Percentiles rank a stretch among this genome's conserved stretches.
Conservation (phyloP, 768 basidiomycete genomes). For the Termitomyces sp. region DNA sequence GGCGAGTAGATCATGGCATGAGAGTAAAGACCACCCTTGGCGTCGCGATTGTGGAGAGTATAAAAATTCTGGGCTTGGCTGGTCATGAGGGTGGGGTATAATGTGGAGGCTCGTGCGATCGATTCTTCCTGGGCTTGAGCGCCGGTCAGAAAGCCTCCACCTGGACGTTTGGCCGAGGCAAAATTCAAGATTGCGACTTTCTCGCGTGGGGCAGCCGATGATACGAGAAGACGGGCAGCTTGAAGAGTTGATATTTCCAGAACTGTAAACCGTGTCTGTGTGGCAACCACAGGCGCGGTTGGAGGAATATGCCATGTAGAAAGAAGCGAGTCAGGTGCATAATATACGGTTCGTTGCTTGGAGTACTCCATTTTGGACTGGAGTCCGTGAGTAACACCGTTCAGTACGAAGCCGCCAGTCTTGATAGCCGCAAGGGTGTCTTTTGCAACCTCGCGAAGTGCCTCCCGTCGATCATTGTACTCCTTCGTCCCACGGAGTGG, state of each 20-base stretch:
- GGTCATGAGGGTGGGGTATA: constrained; percentile 60
- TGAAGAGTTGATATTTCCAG: constrained; percentile 62
- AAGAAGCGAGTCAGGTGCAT: constrained; percentile 41
- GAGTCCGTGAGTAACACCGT: constrained; percentile 26
- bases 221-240: constrained; percentile 42
- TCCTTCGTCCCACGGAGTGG: constrained; percentile 8
- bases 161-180: constrained; percentile 69
- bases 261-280: constrained; percentile 36
- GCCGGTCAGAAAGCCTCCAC: constrained; percentile 71
- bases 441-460: constrained; percentile 41
- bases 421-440: constrained; percentile 46
- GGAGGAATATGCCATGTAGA: constrained; percentile 40
- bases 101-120: constrained; percentile 69
- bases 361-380: constrained; percentile 19
- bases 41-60: constrained; percentile 44
- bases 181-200: constrained; percentile 69
- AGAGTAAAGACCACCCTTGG: constrained; percentile 58
- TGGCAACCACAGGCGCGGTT: constrained; percentile 33
- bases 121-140: constrained; percentile 80
- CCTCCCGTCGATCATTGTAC: constrained; percentile 21
- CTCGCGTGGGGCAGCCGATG: constrained; percentile 13
- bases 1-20: constrained; percentile 79
- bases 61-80: constrained; percentile 57
- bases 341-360: constrained; percentile 45
- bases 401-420: constrained; percentile 30